phyloP scores from a whole-genome alignment of 306 rosid genomes.

The Quercus variabilis region DNA sequence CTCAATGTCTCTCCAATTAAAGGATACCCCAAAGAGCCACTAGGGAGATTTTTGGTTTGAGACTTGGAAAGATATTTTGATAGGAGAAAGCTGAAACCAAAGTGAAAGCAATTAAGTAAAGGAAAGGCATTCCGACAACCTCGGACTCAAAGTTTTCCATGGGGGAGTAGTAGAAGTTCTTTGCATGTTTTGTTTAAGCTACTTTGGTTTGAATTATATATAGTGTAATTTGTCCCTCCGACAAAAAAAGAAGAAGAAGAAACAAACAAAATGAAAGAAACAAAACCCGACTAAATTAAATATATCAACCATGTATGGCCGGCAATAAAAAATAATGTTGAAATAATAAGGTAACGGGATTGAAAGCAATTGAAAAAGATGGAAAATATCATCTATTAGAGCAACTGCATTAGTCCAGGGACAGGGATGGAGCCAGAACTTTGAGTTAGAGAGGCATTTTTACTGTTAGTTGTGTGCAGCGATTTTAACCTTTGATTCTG shows the following conservation, averaged over 20 bases:
- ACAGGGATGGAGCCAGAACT: no score
- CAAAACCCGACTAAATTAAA: no score
- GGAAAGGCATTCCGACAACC: conserved; percentile 19
- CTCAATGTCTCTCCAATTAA: conserved; percentile 49
- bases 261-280: no score
- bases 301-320: no score
- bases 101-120: conserved; percentile 30
- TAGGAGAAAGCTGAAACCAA: conserved; percentile 26
- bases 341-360: no score
- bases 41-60: conserved; percentile 40
- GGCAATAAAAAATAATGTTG: no score
- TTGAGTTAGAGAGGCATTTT: no score
- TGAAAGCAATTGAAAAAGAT: background rate
- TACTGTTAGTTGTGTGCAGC: no score
- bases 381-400: background rate
- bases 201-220: background rate
- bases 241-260: no score
- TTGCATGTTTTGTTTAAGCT: background rate
- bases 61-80: conserved; percentile 28
- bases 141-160: conserved; percentile 18
- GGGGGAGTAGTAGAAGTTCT: background rate
- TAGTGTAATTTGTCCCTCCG: background rate
- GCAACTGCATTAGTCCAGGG: no score
- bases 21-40: conserved; percentile 54
- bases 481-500: no score